These are phyloP conservation scores for Hibiscus syriacus DNA, from an alignment of 345 rosid genomes.

Conservation along the genomic window DNA sequence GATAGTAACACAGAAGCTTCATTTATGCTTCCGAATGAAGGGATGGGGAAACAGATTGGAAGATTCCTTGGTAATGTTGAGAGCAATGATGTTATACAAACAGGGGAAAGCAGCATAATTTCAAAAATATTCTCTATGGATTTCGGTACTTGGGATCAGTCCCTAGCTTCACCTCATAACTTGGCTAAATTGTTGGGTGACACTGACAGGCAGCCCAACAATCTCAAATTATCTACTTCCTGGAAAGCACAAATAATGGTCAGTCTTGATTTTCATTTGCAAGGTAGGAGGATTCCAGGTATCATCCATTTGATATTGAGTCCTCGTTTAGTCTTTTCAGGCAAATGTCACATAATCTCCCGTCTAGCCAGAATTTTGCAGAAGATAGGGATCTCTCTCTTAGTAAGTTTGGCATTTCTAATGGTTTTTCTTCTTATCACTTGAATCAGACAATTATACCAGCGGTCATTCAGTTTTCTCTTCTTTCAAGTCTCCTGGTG, in stretches of 20 bases:
- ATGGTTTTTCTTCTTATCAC: slow-evolving; percentile 41
- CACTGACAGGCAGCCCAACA: too few species aligned
- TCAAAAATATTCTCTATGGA: too few species aligned
- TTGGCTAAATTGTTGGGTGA: too few species aligned
- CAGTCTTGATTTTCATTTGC: slow-evolving; percentile 93
- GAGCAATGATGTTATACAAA: slow-evolving; percentile 21
- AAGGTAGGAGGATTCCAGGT: slow-evolving; percentile 49
- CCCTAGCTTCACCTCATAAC: too few species aligned
- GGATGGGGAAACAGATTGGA: slow-evolving; percentile 21
- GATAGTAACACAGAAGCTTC: slow-evolving; percentile 28
- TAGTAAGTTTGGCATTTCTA: slow-evolving; percentile 34
- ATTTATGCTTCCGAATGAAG: slow-evolving; percentile 29
- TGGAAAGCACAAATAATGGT: slow-evolving; percentile 46
- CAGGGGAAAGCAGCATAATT: too few species aligned
- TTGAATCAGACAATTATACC: slow-evolving; percentile 33
- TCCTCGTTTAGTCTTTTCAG: slow-evolving; percentile 27
- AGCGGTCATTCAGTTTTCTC: slow-evolving; percentile 30
- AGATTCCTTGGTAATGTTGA: slow-evolving; percentile 18
- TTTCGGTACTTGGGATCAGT: too few species aligned
- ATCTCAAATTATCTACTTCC: slow-evolving; percentile 32
- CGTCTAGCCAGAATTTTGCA: slow-evolving; percentile 32
- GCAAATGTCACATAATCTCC: slow-evolving; percentile 30
- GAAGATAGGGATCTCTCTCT: slow-evolving; percentile 31
- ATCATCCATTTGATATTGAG: slow-evolving; percentile 33
- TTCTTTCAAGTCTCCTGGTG: slow-evolving; percentile 50